phyloP scores from a whole-genome alignment of 2,329 filamentous ascomycete genomes.

The Colletotrichum sp. region DNA sequence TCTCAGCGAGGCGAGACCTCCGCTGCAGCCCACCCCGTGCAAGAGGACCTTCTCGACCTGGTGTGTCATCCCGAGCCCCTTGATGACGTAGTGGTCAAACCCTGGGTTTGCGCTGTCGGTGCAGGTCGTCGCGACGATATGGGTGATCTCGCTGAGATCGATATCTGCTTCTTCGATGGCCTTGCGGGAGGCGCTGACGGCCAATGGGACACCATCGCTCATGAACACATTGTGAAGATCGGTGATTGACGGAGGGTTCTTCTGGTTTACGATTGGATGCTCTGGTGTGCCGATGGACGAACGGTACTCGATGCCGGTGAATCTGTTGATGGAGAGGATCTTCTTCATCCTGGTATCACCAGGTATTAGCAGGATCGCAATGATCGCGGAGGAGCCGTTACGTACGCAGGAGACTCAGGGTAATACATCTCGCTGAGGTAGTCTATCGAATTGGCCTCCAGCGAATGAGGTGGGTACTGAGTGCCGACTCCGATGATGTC shows the following conservation, averaged over 20 bases:
- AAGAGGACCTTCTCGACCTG: conserved; percentile 69
- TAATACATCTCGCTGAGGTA: conserved; percentile 62
- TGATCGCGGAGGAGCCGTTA: conserved; percentile 59
- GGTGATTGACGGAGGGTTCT: conserved; percentile 56
- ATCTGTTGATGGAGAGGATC: conserved; percentile 67
- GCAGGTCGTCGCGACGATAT: conserved; percentile 71
- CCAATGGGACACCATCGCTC: conserved; percentile 62
- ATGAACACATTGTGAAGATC: conserved; percentile 62
- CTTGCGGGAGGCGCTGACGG: conserved; percentile 58
- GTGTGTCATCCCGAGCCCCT: conserved; percentile 60
- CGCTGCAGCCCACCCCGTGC: conserved; percentile 70
- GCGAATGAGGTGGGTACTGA: conserved; percentile 63
- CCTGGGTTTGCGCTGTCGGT: conserved; percentile 74
- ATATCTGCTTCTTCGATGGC: conserved; percentile 61
- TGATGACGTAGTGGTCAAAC: conserved; percentile 69
- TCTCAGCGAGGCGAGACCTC: conserved; percentile 65
- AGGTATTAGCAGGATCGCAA: neutral
- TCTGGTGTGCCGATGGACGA: conserved; percentile 66
- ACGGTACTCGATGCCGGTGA: conserved; percentile 67
- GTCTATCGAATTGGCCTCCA: conserved; percentile 56
- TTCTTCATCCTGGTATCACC: conserved; percentile 60
- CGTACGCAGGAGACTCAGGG: conserved; percentile 64
- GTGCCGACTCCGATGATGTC: conserved; percentile 64
- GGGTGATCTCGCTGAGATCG: conserved; percentile 61
- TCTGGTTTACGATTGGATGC: conserved; percentile 65